These are phyloP conservation scores for Cynara cardunculus DNA, from an alignment of 129 eudicot species.

Conservation along the genomic window DNA sequence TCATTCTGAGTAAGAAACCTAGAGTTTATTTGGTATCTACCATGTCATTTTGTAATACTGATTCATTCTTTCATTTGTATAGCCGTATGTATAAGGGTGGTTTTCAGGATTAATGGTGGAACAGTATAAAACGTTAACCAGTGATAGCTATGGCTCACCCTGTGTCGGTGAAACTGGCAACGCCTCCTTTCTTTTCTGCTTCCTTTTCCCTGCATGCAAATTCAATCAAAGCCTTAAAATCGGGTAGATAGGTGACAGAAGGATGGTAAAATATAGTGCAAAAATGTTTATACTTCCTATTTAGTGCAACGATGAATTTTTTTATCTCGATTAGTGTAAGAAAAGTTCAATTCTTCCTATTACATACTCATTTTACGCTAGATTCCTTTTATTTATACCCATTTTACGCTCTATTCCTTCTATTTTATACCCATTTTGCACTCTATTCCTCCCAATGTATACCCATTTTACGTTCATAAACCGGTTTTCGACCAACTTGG, in stretches of 20 bases:
- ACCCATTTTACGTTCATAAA: too few species aligned
- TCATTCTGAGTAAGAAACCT: not conserved
- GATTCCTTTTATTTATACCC: not conserved
- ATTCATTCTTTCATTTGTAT: constrained; percentile 26
- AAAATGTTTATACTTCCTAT: not conserved
- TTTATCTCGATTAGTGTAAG: not conserved
- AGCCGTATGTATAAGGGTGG: constrained; percentile 7
- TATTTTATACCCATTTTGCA: not conserved
- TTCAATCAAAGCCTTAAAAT: not conserved
- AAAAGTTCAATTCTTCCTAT: not conserved
- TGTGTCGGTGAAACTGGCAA: not conserved
- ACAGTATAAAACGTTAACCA: constrained; percentile 1
- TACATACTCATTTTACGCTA: not conserved
- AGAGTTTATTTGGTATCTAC: constrained; percentile 10
- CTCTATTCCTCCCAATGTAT: not conserved
- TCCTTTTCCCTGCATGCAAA: constrained; percentile 25
- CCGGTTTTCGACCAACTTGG: not conserved
- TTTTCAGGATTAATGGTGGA: constrained; percentile 14
- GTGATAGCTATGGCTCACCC: constrained; percentile 10
- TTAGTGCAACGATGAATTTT: not conserved
- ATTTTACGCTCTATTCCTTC: not conserved
- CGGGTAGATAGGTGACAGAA: not conserved
- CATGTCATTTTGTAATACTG: constrained; percentile 2
- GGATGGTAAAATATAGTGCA: not conserved
- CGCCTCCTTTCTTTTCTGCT: constrained; percentile 20